Conservation (phyloP, 164 flowering plant species). For the Amborella trichopoda region DNA sequence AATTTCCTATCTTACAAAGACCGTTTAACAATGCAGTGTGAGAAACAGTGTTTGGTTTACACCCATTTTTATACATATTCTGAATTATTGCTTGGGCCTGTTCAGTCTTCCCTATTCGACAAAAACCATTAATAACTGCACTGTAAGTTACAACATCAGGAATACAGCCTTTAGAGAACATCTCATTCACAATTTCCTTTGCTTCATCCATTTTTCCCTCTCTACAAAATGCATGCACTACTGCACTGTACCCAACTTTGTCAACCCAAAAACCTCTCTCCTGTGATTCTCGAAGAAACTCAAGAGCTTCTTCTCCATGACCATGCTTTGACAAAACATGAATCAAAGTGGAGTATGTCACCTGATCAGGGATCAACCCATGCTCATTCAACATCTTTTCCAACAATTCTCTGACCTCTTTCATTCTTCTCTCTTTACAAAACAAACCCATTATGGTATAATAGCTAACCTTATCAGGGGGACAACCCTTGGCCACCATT, state of each 20-base stretch:
- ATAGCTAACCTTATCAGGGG: constrained; percentile 85
- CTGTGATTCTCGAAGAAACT: constrained; percentile 64
- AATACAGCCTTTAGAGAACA: constrained; percentile 52
- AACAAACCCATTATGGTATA: constrained; percentile 62
- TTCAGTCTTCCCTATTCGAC: constrained; percentile 52
- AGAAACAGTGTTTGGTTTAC: constrained; percentile 79
- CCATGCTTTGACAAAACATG: constrained; percentile 76
- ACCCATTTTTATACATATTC: constrained; percentile 66
- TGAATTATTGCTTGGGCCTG: constrained; percentile 72
- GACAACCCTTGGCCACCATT: constrained; percentile 63
- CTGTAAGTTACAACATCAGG: constrained; percentile 97
- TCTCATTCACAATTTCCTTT: constrained; percentile 60
- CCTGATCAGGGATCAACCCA: constrained; percentile 57
- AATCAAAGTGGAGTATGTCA: constrained; percentile 58
- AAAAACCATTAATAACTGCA: constrained; percentile 62
- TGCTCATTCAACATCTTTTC: constrained; percentile 51
- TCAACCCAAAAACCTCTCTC: constrained; percentile 54
- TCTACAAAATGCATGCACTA: constrained; percentile 55
- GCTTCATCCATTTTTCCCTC: constrained; percentile 57
- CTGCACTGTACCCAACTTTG: constrained; percentile 72
- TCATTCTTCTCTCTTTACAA: constrained; percentile 56
- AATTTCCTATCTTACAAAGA: constrained; percentile 54
- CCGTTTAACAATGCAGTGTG: constrained; percentile 77
- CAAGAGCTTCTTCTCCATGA: constrained; percentile 61
- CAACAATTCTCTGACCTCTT: constrained; percentile 63